Base-by-base conservation (phyloP, 1,284 basidiomycete genomes). In the Porogramme epimiltina region DNA sequence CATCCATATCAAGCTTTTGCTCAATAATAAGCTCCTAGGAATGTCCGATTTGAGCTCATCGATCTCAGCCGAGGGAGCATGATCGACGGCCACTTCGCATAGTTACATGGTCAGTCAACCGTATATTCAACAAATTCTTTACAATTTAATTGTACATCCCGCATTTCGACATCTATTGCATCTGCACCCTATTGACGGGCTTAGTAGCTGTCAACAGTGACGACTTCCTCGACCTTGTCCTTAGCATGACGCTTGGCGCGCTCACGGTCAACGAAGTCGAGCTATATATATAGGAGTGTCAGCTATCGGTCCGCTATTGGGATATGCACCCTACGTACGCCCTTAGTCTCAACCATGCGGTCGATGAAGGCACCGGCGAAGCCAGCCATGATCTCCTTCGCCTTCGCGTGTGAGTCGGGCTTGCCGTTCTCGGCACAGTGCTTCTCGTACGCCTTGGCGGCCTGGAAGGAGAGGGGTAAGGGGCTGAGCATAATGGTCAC, bases 331-430 rank as follows among this genome's bases (percentile, higher is more conserved):
- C 16, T 18, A 62, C 65, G 13, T 63, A 70, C 68, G 26, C 76
- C 76, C 64, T 73, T 76, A 58, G 71, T 73, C 69, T 78, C 76
- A 45, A 75, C 72, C 41, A 72, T 63, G 47, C 70, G 66, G 64
- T 77, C 76, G 52, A 78, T 62, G 67, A 77, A 78, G 45, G 68
- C 73, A 61, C 74, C 76, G 42, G 73, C 66, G 49, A 77, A 66
- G 38, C 69, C 76, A 56, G 78, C 73, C 65, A 72, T 47, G 47
- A 72, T 48, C 62, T 70, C 71, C 63, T 72, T 73, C 38, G 76
- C 76, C 62, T 76, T 60, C 31, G 64, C 69, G 60, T 73, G 72
- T 45, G 42, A 61, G 11, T 52, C 47, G 45, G 71, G 73, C 59
- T 76, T 62, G 61, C 75, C 75, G 52, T 76, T 69, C 38, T 46